Conservation (phyloP, 345 rosid genomes). For the Camelina hispida region DNA sequence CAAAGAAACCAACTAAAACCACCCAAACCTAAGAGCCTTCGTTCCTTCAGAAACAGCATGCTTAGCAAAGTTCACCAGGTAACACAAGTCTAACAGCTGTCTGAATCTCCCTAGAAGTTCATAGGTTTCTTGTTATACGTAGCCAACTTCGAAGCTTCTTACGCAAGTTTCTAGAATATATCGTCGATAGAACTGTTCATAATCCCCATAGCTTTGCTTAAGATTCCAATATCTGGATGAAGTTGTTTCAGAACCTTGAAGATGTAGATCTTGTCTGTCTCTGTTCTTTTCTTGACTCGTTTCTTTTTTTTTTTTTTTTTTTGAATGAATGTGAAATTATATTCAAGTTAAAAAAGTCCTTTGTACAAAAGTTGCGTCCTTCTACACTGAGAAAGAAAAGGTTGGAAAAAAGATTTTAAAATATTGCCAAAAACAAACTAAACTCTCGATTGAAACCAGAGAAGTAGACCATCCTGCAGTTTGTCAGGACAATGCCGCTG, state of each 20-base stretch:
- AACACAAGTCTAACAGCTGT: conserved; percentile 75
- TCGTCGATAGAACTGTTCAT: conserved; percentile 79
- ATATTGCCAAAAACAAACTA: too few relatives aligned
- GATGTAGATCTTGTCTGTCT: conserved; percentile 88
- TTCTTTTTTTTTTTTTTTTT: too few relatives aligned
- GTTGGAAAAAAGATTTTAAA: too few relatives aligned
- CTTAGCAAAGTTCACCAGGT: conserved; percentile 74
- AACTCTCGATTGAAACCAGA: too few relatives aligned
- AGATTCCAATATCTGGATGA: conserved; percentile 63
- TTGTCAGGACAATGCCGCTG: too few relatives aligned
- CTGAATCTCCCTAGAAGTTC: conserved; percentile 77
- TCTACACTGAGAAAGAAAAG: too few relatives aligned
- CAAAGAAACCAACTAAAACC: background rate
- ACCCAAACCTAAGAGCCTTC: conserved; percentile 49
- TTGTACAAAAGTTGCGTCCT: too few relatives aligned
- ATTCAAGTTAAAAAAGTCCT: too few relatives aligned
- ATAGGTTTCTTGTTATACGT: conserved; percentile 86
- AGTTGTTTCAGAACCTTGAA: conserved; percentile 70
- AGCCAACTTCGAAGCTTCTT: conserved; percentile 72
- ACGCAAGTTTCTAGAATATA: conserved; percentile 74
- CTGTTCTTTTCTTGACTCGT: conserved; percentile 61
- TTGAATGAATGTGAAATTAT: too few relatives aligned
- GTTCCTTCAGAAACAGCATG: conserved; percentile 87
- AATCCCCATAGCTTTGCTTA: conserved; percentile 76
- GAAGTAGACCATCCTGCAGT: too few relatives aligned